phyloP scores from a whole-genome alignment of 768 basidiomycete species.

The Collybia sp. region DNA sequence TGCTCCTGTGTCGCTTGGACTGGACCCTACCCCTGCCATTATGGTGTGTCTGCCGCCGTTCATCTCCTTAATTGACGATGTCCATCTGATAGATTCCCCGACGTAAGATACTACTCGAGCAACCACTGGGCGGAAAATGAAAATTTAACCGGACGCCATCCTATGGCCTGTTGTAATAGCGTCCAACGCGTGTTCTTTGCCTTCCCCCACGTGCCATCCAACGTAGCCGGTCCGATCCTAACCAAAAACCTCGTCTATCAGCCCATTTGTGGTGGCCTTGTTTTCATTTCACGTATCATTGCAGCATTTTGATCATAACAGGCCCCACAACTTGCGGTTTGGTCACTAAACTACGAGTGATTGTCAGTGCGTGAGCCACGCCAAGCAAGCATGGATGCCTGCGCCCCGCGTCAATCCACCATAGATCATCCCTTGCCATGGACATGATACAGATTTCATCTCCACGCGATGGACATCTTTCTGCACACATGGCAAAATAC shows the following conservation, averaged over 20 bases:
- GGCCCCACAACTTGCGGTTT: background rate
- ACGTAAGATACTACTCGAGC: too few species aligned
- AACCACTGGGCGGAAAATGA: too few species aligned
- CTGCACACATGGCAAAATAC: conserved; percentile 11
- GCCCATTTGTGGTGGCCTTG: conserved; percentile 1
- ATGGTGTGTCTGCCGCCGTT: too few species aligned
- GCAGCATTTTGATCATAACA: background rate
- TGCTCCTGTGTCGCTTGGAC: conserved; percentile 4
- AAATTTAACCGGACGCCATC: too few species aligned
- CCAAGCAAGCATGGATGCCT: background rate
- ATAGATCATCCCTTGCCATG: conserved; percentile 8
- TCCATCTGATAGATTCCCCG: too few species aligned
- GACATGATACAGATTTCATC: conserved; percentile 26
- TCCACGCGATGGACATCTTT: conserved; percentile 12
- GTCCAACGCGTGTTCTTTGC: too few species aligned
- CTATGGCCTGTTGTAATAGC: too few species aligned
- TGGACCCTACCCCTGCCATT: too few species aligned
- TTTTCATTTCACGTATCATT: background rate
- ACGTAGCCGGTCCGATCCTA: too few species aligned
- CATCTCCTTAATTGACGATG: too few species aligned
- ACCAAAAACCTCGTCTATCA: background rate
- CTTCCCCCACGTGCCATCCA: too few species aligned
- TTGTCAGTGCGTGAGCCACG: conserved; percentile 18
- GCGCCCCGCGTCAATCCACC: background rate
- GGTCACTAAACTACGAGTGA: background rate